Percentiles rank a stretch among this genome's conserved stretches.
phyloP scores from a whole-genome alignment of 2,329 filamentous ascomycete species.

The Macroventuria anomochaeta region DNA sequence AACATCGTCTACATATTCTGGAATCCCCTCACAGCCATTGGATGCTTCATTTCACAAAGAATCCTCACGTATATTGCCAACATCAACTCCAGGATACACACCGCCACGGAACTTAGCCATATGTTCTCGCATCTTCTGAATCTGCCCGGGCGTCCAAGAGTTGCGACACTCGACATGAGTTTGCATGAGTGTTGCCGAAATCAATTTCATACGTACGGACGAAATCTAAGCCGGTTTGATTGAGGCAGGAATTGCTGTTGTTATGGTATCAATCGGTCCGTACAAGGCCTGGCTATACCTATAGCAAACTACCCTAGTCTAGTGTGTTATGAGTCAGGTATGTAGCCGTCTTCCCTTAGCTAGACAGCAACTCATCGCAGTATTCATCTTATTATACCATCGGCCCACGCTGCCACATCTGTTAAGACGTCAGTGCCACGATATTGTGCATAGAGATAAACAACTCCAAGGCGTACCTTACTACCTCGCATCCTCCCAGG shows the following conservation, averaged over 20 bases:
- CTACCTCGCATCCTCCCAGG: neutral
- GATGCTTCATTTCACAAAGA: neutral
- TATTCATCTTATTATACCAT: too few relatives aligned
- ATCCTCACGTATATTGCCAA: conserved; percentile 3
- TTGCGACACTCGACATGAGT: conserved; percentile 1
- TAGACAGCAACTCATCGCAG: too few relatives aligned
- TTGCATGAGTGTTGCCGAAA: neutral
- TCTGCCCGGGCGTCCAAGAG: conserved; percentile 1
- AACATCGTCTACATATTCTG: neutral
- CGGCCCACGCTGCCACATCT: too few relatives aligned
- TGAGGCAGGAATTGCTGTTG: neutral
- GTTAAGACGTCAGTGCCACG: neutral
- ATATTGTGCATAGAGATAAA: too few relatives aligned
- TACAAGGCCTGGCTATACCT: too few relatives aligned
- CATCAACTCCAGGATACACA: conserved; percentile 4
- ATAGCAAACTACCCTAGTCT: too few relatives aligned
- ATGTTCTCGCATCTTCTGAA: conserved; percentile 11
- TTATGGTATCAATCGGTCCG: too few relatives aligned
- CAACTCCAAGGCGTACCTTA: neutral
- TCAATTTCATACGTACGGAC: neutral
- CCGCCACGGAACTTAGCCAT: conserved; percentile 10
- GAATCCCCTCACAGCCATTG: neutral
- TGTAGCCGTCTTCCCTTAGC: too few relatives aligned
- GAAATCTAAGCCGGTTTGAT: neutral
- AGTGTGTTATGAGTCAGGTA: too few relatives aligned